A percentile compares a stretch with the other conserved stretches of the same genome.
Conservation (phyloP, 2,329 filamentous ascomycete species). For the Kalmusia sp. region DNA sequence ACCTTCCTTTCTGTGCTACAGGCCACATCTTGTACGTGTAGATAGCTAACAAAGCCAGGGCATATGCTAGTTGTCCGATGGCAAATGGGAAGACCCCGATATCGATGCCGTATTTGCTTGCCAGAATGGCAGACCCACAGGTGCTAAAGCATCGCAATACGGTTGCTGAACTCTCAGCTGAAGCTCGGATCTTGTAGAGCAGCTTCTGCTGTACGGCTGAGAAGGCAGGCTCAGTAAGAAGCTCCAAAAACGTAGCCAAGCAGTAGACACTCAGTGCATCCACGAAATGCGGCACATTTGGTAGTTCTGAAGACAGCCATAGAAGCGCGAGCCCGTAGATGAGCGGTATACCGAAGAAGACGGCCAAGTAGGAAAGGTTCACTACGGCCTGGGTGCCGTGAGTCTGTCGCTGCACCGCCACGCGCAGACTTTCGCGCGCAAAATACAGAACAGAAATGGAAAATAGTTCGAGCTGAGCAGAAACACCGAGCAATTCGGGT, state of each 20-base stretch:
- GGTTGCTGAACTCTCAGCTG: slow-evolving; percentile 83
- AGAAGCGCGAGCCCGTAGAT: slow-evolving; percentile 69
- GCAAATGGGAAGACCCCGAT: slow-evolving; percentile 88
- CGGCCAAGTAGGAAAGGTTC: slow-evolving; percentile 84
- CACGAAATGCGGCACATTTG: slow-evolving; percentile 68
- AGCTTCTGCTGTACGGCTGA: slow-evolving; percentile 84
- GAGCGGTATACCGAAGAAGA: slow-evolving; percentile 71
- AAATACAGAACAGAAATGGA: slow-evolving; percentile 95
- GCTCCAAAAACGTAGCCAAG: slow-evolving; percentile 71
- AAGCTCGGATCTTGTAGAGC: slow-evolving; percentile 79
- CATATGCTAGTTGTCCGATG: slow-evolving; percentile 82
- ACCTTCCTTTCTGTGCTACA: slow-evolving; percentile 65
- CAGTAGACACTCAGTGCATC: slow-evolving; percentile 63
- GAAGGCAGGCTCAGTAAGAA: slow-evolving; percentile 87
- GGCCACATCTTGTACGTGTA: slow-evolving; percentile 70
- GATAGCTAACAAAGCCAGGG: slow-evolving; percentile 69
- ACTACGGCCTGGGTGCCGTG: slow-evolving; percentile 74
- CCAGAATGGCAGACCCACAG: slow-evolving; percentile 73
- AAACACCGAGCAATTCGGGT: slow-evolving; percentile 81
- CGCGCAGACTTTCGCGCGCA: slow-evolving; percentile 85
- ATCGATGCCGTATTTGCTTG: slow-evolving; percentile 58
- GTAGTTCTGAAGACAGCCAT: slow-evolving; percentile 66
- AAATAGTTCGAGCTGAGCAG: slow-evolving; percentile 90
- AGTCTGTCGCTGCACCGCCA: slow-evolving; percentile 84
- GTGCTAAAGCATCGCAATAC: slow-evolving; percentile 78